phyloP scores from a whole-genome alignment of 495 filamentous ascomycete genomes.

The Penicillium nucicola region DNA sequence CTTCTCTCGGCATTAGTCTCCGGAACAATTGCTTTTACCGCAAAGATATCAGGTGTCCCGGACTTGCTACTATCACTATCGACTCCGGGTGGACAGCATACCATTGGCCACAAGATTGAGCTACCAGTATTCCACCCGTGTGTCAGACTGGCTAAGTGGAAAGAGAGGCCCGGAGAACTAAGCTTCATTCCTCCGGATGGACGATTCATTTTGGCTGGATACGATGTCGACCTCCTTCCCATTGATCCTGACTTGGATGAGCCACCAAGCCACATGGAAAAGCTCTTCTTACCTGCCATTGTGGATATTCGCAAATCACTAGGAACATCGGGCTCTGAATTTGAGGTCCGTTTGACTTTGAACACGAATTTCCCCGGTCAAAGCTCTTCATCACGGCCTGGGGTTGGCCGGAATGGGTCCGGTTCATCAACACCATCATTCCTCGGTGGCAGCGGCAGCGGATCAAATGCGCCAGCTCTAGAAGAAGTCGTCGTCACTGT shows the following conservation, averaged over 20 bases:
- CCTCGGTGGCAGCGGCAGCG: conserved; percentile 53
- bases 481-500: conserved; percentile 81
- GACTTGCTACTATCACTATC: conserved; percentile 81
- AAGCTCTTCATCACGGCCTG: conserved; percentile 30
- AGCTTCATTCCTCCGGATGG: conserved; percentile 96
- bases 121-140: conserved; percentile 97
- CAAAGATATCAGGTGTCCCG: conserved; percentile 90
- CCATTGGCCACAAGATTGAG: conserved; percentile 69
- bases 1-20: conserved; percentile 83
- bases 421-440: conserved; percentile 60
- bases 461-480: conserved; percentile 52
- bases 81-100: conserved; percentile 70
- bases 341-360: conserved; percentile 79
- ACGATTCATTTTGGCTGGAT: conserved; percentile 89
- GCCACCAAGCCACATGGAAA: conserved; percentile 51
- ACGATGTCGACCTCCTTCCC: conserved; percentile 88
- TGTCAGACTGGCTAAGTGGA: conserved; percentile 81
- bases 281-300: conserved; percentile 75
- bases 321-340: conserved; percentile 72
- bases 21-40: conserved; percentile 91
- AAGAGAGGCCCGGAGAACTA: conserved; percentile 80
- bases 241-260: conserved; percentile 45
- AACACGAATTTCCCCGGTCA: conserved; percentile 57
- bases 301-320: conserved; percentile 79
- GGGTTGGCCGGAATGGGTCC: conserved; percentile 39